Evolutionary conservation across 2,329 filamentous ascomycete species (phyloP), one percentile per base, ranked within the genome.

Genomic region (Trichoderma sp.): DNA sequence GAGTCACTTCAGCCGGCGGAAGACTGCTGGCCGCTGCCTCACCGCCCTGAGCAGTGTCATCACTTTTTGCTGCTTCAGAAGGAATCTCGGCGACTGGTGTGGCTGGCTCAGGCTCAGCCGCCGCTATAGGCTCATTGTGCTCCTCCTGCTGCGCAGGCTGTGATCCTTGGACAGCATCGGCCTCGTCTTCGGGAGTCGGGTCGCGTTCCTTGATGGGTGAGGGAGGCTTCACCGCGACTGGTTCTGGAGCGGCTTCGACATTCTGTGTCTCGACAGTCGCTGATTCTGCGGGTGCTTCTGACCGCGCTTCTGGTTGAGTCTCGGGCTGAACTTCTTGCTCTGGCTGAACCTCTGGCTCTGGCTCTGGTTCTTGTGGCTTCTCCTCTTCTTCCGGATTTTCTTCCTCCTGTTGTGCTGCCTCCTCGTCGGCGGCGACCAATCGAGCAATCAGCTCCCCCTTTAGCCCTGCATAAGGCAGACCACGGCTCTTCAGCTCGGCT

Each of bases 391-490:
- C 32, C 39, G 37, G 4, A 5, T 51, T 21, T 60, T 30, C 32
- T 18, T 34, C 39, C 55, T 63, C 32, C 8, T 58, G 11, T 14
- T 69, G 63, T n/a, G 59, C 59, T 21, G 64, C 56, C 49, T 71
- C 56, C 28, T 70, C 68, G 63, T 76, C 76, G 30, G 73, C 72
- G n/a, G 70, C 74, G 58, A 83, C 76, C 56, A 95, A 80, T 69
- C 90, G 87, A 70, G 90, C 86, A 68, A 94, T 84, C 58, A 94
- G 86, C 70, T 91, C 91, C 28, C 89, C 85, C 77, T 94, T 92
- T 64, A 93, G 84, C 10, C 92, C 92, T 28, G 87, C 86, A 70
- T 89, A 86, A 6, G 88, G 82, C 49, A 94, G 85, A n/a, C 89
- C 89, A 71, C 91, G 87, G 69, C 83, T 84, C 80, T 92, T 93